A percentile compares a stretch with the other conserved stretches of the same genome.
phyloP scores from a whole-genome alignment of 2,329 filamentous ascomycete species.

The Paraconiothyrium brasiliense region DNA sequence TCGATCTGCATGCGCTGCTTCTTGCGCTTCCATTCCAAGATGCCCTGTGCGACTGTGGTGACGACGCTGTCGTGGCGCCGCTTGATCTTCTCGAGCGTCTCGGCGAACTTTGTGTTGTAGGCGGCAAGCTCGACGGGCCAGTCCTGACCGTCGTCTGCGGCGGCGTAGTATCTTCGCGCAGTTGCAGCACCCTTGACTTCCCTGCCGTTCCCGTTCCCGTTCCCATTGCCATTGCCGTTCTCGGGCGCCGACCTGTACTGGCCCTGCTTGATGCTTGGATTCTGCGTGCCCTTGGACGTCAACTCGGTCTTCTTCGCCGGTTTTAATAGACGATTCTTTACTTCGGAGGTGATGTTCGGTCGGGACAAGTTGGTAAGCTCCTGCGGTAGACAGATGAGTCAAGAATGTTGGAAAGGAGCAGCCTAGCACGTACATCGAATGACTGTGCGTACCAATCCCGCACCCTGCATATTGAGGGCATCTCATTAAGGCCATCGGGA shows the following conservation, averaged over 20 bases:
- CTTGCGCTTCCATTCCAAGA: conserved; percentile 96
- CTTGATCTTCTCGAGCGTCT: conserved; percentile 93
- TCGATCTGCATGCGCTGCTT: conserved; percentile 98
- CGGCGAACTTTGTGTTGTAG: conserved; percentile 91
- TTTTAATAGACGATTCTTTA: conserved; percentile 80
- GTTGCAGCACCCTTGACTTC: conserved; percentile 57
- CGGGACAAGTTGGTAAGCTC: conserved; percentile 90
- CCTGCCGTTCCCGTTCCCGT: conserved; percentile 58
- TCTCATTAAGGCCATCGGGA: conserved; percentile 95
- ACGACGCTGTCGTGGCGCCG: conserved; percentile 95
- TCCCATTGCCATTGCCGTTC: conserved; percentile 58
- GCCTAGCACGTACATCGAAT: conserved; percentile 78
- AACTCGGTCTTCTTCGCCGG: conserved; percentile 68
- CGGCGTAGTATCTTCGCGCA: conserved; percentile 83
- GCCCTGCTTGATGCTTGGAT: conserved; percentile 86
- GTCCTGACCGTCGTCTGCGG: conserved; percentile 84
- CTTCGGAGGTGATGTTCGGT: conserved; percentile 77
- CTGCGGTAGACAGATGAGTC: conserved; percentile 60
- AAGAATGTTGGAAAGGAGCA: conserved; percentile 23
- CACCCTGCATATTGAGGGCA: conserved; percentile 95
- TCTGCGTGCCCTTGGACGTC: conserved; percentile 79
- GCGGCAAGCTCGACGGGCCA: conserved; percentile 96
- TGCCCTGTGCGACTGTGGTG: conserved; percentile 96
- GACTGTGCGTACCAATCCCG: conserved; percentile 99
- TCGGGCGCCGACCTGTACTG: conserved; percentile 73